Evolutionary conservation across 2,329 filamentous ascomycete species (phyloP), one percentile per base, ranked within the genome.

Genomic region (Ceratocystis diversiconidia): DNA sequence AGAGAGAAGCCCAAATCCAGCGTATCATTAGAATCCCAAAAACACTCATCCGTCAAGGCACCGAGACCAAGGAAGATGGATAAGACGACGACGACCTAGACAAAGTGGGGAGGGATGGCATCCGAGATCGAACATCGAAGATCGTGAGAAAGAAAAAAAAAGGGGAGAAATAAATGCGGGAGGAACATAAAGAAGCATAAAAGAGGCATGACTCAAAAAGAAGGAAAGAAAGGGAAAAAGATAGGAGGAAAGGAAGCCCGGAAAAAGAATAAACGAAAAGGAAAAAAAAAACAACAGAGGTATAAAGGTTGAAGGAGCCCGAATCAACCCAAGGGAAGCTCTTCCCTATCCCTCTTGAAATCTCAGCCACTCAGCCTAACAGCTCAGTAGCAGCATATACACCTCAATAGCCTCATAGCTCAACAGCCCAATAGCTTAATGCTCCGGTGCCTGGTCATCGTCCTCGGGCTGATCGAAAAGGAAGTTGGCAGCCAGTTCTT

Each of bases 401-500:
- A 41, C 36, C 36, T 15, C 12, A 41, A 4, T 12, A 8, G 22
- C n/a, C n/a, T 52, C 48, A 25, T 2, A n/a, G 6, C 12, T 32
- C n/a, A 48, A 32, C 30, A 22, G 25, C 46, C 15, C 46, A 30
- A 17, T 41, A 25, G 19, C 22, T 64, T 61, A 67, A 28, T 63
- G 66, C 30, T 65, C 63, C 12, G 76, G 73, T 8, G 76, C 73
- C 41, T 79, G 77, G 66, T 88, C 85, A 44, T 89, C 87, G 61
- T 96, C 92, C 68, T 95, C 91, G 8, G 92, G 92, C 77, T 97
- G 91, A 72, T 99, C 94, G 73, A 99, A 99, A 68, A 99, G 81
- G 76, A 96, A 97, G 78, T 99, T 99, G 69, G 94, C 94, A 0
- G 94, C 94, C 63, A 99, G 82, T 77, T 99, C 94, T 78, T 99